These are phyloP conservation scores for Ceratocystis lukuohia DNA, from an alignment of 2,329 filamentous ascomycete genomes.

Conservation along the genomic window DNA sequence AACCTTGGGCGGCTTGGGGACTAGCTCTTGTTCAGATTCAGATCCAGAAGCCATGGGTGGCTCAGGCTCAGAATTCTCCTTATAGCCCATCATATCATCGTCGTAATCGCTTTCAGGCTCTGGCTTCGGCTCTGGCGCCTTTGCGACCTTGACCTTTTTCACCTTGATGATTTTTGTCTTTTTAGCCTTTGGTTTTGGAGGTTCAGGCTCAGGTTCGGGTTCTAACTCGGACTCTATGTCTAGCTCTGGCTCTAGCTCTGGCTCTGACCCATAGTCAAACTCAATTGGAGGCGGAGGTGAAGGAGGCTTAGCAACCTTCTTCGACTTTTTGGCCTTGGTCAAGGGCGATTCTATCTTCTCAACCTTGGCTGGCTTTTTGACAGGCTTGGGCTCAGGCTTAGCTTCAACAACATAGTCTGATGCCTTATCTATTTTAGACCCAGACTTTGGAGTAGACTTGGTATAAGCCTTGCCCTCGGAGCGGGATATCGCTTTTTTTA, in stretches of 20 bases:
- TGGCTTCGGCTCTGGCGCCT: conserved; percentile 10
- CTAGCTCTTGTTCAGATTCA: conserved; percentile 20
- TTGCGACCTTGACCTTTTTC: conserved; percentile 11
- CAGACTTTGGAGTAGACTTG: conserved; percentile 11
- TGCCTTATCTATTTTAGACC: neutral
- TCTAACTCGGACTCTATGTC: conserved; percentile 20
- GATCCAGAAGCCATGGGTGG: neutral
- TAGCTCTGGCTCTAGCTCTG: neutral
- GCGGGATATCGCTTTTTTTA: neutral
- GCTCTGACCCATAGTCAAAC: neutral
- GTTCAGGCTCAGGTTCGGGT: conserved; percentile 20
- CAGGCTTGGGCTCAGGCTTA: conserved; percentile 1
- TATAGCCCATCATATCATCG: neutral
- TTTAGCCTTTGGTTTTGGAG: neutral
- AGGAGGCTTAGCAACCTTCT: conserved; percentile 8
- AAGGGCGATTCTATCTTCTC: conserved; percentile 8
- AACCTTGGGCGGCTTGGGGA: conserved; percentile 20
- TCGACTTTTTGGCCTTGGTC: conserved; percentile 4
- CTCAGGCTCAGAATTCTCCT: conserved; percentile 6
- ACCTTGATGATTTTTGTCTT: conserved; percentile 3
- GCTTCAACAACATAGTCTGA: neutral
- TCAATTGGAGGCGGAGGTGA: conserved; percentile 21
- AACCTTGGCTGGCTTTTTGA: conserved; percentile 12
- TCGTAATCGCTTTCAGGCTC: conserved; percentile 9
- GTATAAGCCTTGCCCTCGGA: neutral